Base-by-base conservation (phyloP, 139 green algal genomes). In the Chlorella ohadii region DNA sequence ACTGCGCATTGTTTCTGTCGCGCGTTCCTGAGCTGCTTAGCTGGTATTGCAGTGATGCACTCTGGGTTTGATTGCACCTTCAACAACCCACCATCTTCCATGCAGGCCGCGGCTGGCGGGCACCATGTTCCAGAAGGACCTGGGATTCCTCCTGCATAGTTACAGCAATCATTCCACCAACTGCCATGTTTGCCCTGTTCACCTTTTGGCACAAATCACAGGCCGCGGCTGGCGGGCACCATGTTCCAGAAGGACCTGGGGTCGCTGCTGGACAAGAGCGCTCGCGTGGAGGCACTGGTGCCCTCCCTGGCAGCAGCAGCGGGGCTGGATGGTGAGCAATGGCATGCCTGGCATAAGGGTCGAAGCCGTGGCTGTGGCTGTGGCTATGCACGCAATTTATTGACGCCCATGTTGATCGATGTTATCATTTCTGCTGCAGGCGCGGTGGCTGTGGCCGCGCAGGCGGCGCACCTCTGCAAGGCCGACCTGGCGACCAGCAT, bases 181-280 rank as follows among this genome's bases (percentile, higher is more conserved):
- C n/a, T n/a, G n/a, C n/a, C n/a, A n/a, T n/a, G n/a, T n/a, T n/a
- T n/a, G 11, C n/a, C 16, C 41, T 61, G 71, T 23, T 23, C 7
- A 23, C 25, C 25, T 2, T 13, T 20, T 16, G 28, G 16, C 31
- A n/a, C n/a, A n/a, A n/a, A n/a, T n/a, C 34, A 51, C 73, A 65
- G 75, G 75, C 51, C 75, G 31, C 75, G 75, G 79, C 86, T 98
- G 57, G 86, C 79, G 5, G 93, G 93, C 82, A 98, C 93, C 25
- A 78, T 93, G n/a, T 98, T 98, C 90, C 96, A 99, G 72, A 94
- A 94, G 64, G 94, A 97, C 51, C 89, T 99, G n/a, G 97, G 97
- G 25, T 94, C 90, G 22, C 90, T 99, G 78, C 90, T 98, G 67
- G 93, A 98, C 89, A 99, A 99, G 91, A 89, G 86, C 44, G 13